Conservation (phyloP, 2,329 filamentous ascomycete species). For the Calonectria hongkongensis region DNA sequence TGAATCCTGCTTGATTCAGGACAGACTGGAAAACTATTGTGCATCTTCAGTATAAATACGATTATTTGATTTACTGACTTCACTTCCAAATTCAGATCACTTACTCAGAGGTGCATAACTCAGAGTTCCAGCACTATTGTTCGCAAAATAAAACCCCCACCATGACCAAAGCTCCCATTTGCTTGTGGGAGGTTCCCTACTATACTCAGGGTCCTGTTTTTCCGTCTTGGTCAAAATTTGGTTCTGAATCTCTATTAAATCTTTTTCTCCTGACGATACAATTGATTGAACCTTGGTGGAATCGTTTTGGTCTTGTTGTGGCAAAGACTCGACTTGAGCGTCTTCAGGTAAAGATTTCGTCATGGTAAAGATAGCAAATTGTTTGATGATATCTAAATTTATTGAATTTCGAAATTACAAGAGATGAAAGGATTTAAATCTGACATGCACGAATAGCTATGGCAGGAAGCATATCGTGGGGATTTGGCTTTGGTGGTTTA, state of each 20-base stretch:
- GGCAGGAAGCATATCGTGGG: too few species aligned
- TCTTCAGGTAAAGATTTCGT: too few species aligned
- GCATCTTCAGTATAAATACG: background rate
- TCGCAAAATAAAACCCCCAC: conserved; percentile 20
- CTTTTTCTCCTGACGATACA: background rate
- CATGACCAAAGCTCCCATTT: conserved; percentile 16
- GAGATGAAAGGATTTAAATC: too few species aligned
- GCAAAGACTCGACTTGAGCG: too few species aligned
- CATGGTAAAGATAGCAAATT: too few species aligned
- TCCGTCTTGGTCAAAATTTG: too few species aligned
- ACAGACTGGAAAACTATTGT: conserved; percentile 1
- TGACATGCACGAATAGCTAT: too few species aligned
- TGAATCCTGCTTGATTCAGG: background rate
- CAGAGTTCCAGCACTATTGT: conserved; percentile 9
- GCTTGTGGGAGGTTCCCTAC: background rate
- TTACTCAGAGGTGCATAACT: conserved; percentile 14
- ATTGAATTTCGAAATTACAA: too few species aligned
- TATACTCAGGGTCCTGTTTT: background rate
- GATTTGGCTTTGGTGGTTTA: too few species aligned
- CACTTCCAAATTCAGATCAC: background rate
- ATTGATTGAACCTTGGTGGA: background rate
- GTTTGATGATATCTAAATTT: too few species aligned
- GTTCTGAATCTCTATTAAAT: background rate
- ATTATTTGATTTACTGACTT: background rate
- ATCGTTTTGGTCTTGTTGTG: too few species aligned